Percentiles rank a stretch among this genome's conserved stretches.
These are phyloP conservation scores for Polyplosphaeria fusca DNA, from an alignment of 495 filamentous ascomycete species.

Conservation along the genomic window DNA sequence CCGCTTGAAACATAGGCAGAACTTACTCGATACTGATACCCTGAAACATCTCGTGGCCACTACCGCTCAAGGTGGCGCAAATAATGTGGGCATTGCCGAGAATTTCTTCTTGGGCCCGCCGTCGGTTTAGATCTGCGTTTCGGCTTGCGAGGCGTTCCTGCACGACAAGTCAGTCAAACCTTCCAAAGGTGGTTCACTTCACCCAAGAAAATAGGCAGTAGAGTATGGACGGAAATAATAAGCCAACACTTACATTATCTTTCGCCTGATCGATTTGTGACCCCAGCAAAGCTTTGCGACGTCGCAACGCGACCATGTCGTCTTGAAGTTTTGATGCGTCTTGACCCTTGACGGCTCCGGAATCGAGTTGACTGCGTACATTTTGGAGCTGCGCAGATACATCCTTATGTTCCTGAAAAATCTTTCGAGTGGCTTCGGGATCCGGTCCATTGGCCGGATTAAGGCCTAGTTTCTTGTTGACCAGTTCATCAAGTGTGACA, in stretches of 20 bases:
- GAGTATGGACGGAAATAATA: no score
- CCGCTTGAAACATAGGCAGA: no score
- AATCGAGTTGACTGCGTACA: conserved; percentile 65
- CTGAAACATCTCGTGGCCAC: conserved; percentile 97
- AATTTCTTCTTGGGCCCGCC: conserved; percentile 83
- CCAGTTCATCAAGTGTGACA: conserved; percentile 90
- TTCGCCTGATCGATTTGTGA: conserved; percentile 78
- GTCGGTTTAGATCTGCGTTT: conserved; percentile 79
- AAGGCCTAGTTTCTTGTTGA: conserved; percentile 65
- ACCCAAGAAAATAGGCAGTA: no score
- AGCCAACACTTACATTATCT: conserved; percentile 78
- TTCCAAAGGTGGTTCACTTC: no score
- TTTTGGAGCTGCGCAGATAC: conserved; percentile 68
- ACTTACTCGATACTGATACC: conserved; percentile 85
- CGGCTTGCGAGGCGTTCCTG: conserved; percentile 67
- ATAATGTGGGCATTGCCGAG: conserved; percentile 87
- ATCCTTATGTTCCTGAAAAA: conserved; percentile 77
- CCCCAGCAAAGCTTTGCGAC: conserved; percentile 72
- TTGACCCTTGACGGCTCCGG: conserved; percentile 61
- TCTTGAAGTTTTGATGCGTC: conserved; percentile 64
- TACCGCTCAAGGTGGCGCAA: conserved; percentile 91
- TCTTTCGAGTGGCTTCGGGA: conserved; percentile 64
- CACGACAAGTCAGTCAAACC: no score
- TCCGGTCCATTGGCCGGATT: conserved; percentile 44
- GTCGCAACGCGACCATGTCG: conserved; percentile 71